These are phyloP conservation scores for Meyerozyma athensensis DNA, from an alignment of 1,139 yeast species.

Conservation along the genomic window DNA sequence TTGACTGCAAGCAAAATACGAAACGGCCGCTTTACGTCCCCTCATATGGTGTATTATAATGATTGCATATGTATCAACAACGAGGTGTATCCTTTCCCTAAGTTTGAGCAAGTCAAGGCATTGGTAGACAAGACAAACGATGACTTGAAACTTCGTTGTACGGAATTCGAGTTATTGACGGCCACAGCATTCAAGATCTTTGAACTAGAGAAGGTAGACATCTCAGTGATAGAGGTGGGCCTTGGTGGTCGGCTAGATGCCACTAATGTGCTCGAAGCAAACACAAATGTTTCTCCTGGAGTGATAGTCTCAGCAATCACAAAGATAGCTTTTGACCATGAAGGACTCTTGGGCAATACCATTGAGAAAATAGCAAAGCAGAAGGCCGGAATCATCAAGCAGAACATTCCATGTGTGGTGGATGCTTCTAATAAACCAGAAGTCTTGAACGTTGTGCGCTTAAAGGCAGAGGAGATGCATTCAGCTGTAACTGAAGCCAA, in stretches of 20 bases:
- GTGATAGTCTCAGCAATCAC: constrained; percentile 71
- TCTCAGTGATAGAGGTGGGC: constrained; percentile 86
- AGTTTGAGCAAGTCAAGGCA: constrained; percentile 44
- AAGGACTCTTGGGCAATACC: constrained; percentile 63
- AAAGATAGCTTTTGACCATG: constrained; percentile 84
- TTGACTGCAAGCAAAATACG: constrained; percentile 43
- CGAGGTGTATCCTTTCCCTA: constrained; percentile 41
- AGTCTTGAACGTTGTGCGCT: constrained; percentile 43
- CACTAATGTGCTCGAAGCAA: constrained; percentile 58
- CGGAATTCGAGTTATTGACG: constrained; percentile 83
- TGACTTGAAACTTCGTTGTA: constrained; percentile 50
- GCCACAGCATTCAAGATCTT: constrained; percentile 81
- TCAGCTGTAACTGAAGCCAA: constrained; percentile 8
- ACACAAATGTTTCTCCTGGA: constrained; percentile 17
- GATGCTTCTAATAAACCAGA: constrained; percentile 60
- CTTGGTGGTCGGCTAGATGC: constrained; percentile 87
- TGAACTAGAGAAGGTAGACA: constrained; percentile 49
- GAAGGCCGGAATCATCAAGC: constrained; percentile 81
- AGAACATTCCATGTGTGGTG: constrained; percentile 56
- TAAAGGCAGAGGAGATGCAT: constrained; percentile 15
- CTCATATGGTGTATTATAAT: constrained; percentile 68
- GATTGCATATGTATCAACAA: constrained; percentile 73
- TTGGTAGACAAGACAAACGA: constrained; percentile 33
- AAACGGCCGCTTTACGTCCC: constrained; percentile 83
- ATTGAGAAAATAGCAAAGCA: constrained; percentile 61